Evolutionary conservation across 1,284 basidiomycete genomes (phyloP).

Genomic region (Ceratorhiza oryzae-sativae): DNA sequence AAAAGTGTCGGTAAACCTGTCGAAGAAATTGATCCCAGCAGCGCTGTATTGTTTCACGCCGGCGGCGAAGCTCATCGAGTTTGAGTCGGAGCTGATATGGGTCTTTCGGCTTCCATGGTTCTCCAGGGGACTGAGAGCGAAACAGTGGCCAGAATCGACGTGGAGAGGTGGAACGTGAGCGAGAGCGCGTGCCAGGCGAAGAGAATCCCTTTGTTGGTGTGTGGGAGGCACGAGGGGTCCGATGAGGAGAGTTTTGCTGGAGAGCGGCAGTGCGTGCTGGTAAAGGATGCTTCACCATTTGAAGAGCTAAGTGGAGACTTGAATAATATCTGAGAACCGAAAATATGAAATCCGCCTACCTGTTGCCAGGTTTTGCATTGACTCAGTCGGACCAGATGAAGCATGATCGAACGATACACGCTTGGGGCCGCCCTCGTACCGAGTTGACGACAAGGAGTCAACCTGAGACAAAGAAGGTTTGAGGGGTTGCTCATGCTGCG

Average conservation of each 20-base stretch:
- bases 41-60: constrained; percentile 49
- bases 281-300: not conserved
- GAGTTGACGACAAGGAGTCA: constrained; percentile 17
- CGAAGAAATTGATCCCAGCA: constrained; percentile 57
- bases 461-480: constrained; percentile 27
- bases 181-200: constrained; percentile 8
- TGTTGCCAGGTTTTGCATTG: constrained; percentile 32
- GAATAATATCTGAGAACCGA: not conserved
- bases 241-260: not conserved
- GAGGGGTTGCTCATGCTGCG: constrained; percentile 18
- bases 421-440: constrained; percentile 21
- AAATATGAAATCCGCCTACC: not conserved
- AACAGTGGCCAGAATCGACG: constrained; percentile 48
- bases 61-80: constrained; percentile 44
- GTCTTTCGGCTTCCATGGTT: constrained; percentile 59
- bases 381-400: constrained; percentile 21
- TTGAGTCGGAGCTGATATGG: constrained; percentile 54
- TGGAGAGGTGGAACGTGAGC: constrained; percentile 1
- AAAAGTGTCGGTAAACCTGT: constrained; percentile 65
- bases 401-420: constrained; percentile 25
- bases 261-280: not conserved
- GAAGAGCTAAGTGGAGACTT: constrained; percentile 8
- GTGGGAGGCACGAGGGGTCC: not conserved
- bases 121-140: constrained; percentile 55
- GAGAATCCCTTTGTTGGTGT: constrained; percentile 17